Evolutionary conservation across 2,329 filamentous ascomycete species (phyloP).

Genomic region (Dothideomycetes sp.): DNA sequence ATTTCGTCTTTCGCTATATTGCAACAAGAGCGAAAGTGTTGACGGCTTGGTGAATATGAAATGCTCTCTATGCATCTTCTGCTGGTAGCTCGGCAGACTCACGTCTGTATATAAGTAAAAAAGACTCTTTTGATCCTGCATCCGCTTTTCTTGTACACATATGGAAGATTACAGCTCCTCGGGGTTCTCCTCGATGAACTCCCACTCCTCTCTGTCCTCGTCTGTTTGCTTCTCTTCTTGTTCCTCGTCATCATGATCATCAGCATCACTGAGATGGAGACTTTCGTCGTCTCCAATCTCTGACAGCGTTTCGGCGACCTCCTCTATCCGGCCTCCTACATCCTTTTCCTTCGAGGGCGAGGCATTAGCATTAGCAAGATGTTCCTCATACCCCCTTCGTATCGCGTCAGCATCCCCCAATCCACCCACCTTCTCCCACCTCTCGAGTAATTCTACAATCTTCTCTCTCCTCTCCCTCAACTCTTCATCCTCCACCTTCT

Average conservation of each 20-base stretch:
- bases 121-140: no score
- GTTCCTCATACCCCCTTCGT: neutral
- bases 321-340: neutral
- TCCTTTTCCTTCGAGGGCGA: neutral
- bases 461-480: neutral
- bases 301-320: neutral
- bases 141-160: no score
- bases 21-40: no score
- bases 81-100: no score
- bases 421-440: neutral
- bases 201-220: neutral
- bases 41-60: no score
- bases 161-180: neutral
- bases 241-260: no score
- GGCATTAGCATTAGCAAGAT: neutral
- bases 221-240: neutral
- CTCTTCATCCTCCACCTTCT: neutral
- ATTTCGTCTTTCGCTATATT: no score
- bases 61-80: no score
- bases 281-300: neutral
- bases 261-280: neutral
- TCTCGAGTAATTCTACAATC: neutral
- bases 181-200: neutral
- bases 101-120: no score
- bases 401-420: no score